These are phyloP conservation scores for Hysterium pulicare DNA, from an alignment of 2,329 filamentous ascomycete genomes.

Conservation along the genomic window DNA sequence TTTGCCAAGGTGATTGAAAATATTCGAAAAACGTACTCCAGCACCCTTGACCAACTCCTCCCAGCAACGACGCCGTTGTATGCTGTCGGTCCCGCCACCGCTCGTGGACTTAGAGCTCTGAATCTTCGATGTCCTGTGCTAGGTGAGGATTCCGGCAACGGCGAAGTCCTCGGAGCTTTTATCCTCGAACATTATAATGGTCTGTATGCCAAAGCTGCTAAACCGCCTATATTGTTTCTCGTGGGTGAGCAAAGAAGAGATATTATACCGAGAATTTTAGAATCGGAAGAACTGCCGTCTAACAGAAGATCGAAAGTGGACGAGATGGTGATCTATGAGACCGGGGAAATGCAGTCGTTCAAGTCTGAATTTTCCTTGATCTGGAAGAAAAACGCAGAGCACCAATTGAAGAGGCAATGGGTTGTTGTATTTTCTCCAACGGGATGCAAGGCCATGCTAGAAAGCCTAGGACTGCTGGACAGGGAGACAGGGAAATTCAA, in stretches of 20 bases:
- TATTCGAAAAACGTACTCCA: slow-evolving; percentile 38
- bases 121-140: slow-evolving; percentile 58
- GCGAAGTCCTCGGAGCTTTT: slow-evolving; percentile 71
- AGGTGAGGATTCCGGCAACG: slow-evolving; percentile 80
- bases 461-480: slow-evolving; percentile 48
- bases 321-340: slow-evolving; percentile 84
- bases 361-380: slow-evolving; percentile 58
- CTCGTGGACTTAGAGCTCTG: slow-evolving; percentile 63
- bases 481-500: slow-evolving; percentile 35
- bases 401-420: slow-evolving; percentile 54
- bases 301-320: slow-evolving; percentile 62
- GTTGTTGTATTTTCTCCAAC: slow-evolving; percentile 68
- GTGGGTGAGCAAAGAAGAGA: slow-evolving; percentile 88
- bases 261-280: slow-evolving; percentile 80
- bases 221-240: slow-evolving; percentile 73
- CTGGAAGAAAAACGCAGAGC: slow-evolving; percentile 46
- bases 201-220: slow-evolving; percentile 35
- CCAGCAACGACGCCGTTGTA: slow-evolving; percentile 61
- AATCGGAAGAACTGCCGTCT: slow-evolving; percentile 51
- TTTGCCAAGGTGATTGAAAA: slow-evolving; percentile 63
- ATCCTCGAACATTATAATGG: slow-evolving; percentile 74
- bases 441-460: slow-evolving; percentile 60
- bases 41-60: slow-evolving; percentile 33
- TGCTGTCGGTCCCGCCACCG: slow-evolving; percentile 77
- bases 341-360: slow-evolving; percentile 78